These are phyloP conservation scores for Saturnispora besseyi DNA, from an alignment of 805 yeast genomes.

Conservation along the genomic window DNA sequence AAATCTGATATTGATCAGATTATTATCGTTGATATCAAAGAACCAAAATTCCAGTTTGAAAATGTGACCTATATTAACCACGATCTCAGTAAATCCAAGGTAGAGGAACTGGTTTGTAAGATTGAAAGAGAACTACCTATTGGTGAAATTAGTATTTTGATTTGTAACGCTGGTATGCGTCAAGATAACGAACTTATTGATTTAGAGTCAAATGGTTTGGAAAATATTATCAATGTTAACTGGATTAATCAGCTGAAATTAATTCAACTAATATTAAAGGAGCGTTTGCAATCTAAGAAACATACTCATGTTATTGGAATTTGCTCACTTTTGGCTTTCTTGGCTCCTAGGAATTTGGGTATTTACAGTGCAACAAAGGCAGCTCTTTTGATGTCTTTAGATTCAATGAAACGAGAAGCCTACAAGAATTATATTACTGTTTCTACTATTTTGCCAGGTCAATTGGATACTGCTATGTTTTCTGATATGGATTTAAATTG, in stretches of 20 bases:
- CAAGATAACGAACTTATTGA: constrained; percentile 27
- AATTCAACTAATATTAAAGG: constrained; percentile 22
- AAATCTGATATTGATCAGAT: constrained; percentile 16
- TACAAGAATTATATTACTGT: constrained; percentile 23
- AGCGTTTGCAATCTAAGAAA: constrained; percentile 13
- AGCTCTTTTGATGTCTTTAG: constrained; percentile 35
- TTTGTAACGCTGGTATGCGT: constrained; percentile 45
- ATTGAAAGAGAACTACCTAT: constrained; percentile 13
- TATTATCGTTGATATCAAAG: constrained; percentile 27
- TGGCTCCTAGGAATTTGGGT: constrained; percentile 41
- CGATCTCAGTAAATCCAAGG: constrained; percentile 16
- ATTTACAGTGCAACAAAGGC: constrained; percentile 44
- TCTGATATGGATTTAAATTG: constrained; percentile 34
- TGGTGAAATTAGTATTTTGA: constrained; percentile 24
- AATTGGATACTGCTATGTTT: constrained; percentile 41
- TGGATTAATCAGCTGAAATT: constrained; percentile 37
- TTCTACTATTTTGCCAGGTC: constrained; percentile 42
- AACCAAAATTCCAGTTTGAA: constrained; percentile 8
- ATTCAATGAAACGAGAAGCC: constrained; percentile 36
- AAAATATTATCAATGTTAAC: constrained; percentile 32
- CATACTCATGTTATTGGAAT: constrained; percentile 33
- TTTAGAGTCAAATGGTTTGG: constrained; percentile 19
- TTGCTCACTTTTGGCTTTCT: constrained; percentile 39
- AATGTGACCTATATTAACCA: constrained; percentile 22
- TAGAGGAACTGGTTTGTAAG: constrained; percentile 18